Evolutionary conservation across 2,329 filamentous ascomycete genomes (phyloP), one percentile per base, ranked within the genome.

Genomic region (Endothia cerciana): DNA sequence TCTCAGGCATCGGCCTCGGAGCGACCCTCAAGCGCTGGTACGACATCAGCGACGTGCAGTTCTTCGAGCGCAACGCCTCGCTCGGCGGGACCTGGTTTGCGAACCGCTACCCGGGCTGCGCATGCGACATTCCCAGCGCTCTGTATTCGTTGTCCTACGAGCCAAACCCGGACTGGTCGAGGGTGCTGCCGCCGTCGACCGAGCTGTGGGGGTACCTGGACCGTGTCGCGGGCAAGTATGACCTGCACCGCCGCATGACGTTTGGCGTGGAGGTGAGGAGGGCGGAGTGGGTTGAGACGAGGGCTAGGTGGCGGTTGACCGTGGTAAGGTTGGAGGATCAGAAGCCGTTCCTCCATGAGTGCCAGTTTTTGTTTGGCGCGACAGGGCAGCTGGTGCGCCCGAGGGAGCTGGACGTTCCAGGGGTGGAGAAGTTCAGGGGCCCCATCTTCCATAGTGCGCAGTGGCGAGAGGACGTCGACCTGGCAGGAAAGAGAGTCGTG

Each of bases 1-100:
- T 87, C 70, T 87, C 86, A 0, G 88, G 83, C 25, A 87, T 90
- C 64, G 85, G 84, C 2, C 82, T 89, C 71, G 87, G 83, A 8
- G 87, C 84, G 51, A 83, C 83, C 30, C 74, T 90, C 61, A 85
- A 87, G 70, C 77, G 85, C 22, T 82, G 82, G 73, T 81, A 89
- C 51, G 82, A 81, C 38, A 86, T 87, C 63, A 82, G 83, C 68
- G 85, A 89, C 67, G 82, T 90, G 70, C 78, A 79, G 36, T 81
- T 90, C 71, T 89, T 89, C 66, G 88, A 90, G 30, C 79, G 84
- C 15, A 79, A 86, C 67, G 76, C 79, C 4, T 81, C 82, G 3
- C 79, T 89, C 53, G 88, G 88, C 40, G 88, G 88, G 8, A 89
- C 87, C 1, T 91, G 88, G 88, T 82, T 81, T 74, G 82, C 82